Percentiles rank a stretch among this genome's conserved stretches.
Evolutionary conservation across 805 yeast genomes (phyloP).

Genomic region (Cyberlindnera nakhonratchasimensis): DNA sequence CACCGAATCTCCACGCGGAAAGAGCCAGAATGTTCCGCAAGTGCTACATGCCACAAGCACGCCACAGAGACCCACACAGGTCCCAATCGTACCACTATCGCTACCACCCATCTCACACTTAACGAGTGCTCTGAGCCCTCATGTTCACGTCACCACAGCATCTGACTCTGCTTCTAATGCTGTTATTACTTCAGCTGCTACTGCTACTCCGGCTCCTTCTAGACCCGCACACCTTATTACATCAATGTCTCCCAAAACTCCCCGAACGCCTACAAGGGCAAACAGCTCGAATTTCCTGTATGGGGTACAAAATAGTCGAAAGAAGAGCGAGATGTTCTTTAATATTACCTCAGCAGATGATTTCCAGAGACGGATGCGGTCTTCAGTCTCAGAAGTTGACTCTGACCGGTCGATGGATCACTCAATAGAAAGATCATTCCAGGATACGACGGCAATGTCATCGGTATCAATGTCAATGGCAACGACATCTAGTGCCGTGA

Average conservation of each 20-base stretch:
- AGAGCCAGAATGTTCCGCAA: neutral
- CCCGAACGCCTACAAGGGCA: slow-evolving; percentile 3
- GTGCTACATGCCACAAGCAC: slow-evolving; percentile 6
- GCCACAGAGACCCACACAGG: slow-evolving; percentile 1
- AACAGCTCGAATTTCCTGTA: slow-evolving; percentile 3
- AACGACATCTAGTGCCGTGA: neutral
- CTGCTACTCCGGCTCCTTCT: too few species aligned
- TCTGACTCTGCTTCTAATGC: neutral
- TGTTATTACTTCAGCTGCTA: too few species aligned
- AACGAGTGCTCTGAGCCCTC: slow-evolving; percentile 6
- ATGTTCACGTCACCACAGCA: neutral
- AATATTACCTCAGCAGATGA: slow-evolving; percentile 13
- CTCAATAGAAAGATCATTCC: slow-evolving; percentile 5
- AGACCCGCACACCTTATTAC: too few species aligned
- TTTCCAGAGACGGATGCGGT: slow-evolving; percentile 7
- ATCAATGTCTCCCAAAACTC: slow-evolving; percentile 2
- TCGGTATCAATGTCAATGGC: too few species aligned
- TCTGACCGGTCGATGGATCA: slow-evolving; percentile 6
- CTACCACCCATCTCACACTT: slow-evolving; percentile 16
- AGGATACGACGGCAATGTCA: neutral
- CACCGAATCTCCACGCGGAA: neutral
- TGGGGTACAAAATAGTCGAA: slow-evolving; percentile 11
- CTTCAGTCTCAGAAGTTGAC: neutral
- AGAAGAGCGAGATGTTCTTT: slow-evolving; percentile 14
- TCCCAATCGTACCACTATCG: neutral